phyloP scores from a whole-genome alignment of 495 filamentous ascomycete species.

The Clohesyomyces aquaticus region DNA sequence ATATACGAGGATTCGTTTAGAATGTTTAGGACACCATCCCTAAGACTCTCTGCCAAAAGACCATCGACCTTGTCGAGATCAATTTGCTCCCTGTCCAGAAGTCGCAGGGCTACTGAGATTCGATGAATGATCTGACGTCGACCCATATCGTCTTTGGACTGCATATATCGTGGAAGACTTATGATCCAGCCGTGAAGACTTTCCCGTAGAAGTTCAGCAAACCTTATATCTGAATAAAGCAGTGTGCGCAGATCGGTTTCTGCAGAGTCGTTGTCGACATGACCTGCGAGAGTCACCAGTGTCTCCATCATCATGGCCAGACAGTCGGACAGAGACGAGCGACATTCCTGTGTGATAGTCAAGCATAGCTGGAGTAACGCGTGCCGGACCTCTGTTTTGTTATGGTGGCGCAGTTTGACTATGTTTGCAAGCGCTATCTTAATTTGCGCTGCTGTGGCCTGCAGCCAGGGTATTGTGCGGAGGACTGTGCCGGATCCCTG shows the following conservation, averaged over 20 bases:
- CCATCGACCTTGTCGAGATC: constrained; percentile 72
- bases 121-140: constrained; percentile 74
- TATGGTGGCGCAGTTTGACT: constrained; percentile 75
- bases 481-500: constrained; percentile 34
- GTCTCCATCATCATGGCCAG: constrained; percentile 76
- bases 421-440: constrained; percentile 82
- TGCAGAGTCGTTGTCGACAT: constrained; percentile 47
- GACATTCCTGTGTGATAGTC: constrained; percentile 75
- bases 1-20: constrained; percentile 35
- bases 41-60: constrained; percentile 64
- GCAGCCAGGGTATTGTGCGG: constrained; percentile 71
- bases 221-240: constrained; percentile 62
- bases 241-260: constrained; percentile 60
- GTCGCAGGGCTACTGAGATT: constrained; percentile 70
- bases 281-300: constrained; percentile 69
- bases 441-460: constrained; percentile 78
- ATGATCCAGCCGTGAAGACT: constrained; percentile 80
- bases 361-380: constrained; percentile 72
- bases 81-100: constrained; percentile 67
- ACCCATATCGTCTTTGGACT: constrained; percentile 75
- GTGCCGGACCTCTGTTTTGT: constrained; percentile 68
- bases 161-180: constrained; percentile 79
- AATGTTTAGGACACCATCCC: constrained; percentile 58
- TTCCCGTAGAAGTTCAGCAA: constrained; percentile 70
- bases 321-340: constrained; percentile 71